Base-by-base conservation (phyloP, 306 rosid genomes). In the Cyamopsis tetragonoloba region DNA sequence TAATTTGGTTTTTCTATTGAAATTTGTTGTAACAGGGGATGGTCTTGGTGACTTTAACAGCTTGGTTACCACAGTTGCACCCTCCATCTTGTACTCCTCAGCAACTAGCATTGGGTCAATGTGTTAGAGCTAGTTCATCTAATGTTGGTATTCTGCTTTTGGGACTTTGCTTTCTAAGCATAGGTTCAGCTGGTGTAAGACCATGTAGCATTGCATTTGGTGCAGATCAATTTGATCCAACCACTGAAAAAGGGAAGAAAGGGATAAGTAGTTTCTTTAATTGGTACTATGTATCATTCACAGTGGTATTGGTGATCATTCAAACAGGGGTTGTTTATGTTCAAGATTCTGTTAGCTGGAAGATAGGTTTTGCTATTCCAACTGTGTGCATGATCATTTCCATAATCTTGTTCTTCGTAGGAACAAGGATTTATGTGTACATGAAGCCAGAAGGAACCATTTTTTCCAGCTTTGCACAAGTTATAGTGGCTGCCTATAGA, bases 151-250 rank as follows among this genome's bases (percentile, higher is more conserved):
- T 69, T 37, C 68, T 89, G 6, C 4, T 89, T 14, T 2, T 73
- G 73, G 92, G 88, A 1, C 86, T 92, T 0, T 50, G 57, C 17
- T 14, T 85, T 4, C 14, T 92, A 43, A 77, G 88, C 34, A 43
- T 89, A 7, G 96, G 98, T 1, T 49, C 83, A 1, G 89, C 80
- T 2, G 96, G 98, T 3, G 83, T 92, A 58, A 65, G 89, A 19
- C 96, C 96, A n/a, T 92, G 98, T 15, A 87, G 93, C 10, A 76
- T 87, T n/a, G 91, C 98, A 0, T 89, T 92, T 69, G 96, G 96
- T 0, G 83, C 87, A 0, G 96, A 92, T 22, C 98, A 89, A 31
- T 92, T 92, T 15, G 96, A 91, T 7, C 76, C 84, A 1, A 49
- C 86, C 0, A 85, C 95, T 0, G 81, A 77, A 0, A 77, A 82